phyloP scores from a whole-genome alignment of 345 rosid genomes.

The Gossypium bickii region DNA sequence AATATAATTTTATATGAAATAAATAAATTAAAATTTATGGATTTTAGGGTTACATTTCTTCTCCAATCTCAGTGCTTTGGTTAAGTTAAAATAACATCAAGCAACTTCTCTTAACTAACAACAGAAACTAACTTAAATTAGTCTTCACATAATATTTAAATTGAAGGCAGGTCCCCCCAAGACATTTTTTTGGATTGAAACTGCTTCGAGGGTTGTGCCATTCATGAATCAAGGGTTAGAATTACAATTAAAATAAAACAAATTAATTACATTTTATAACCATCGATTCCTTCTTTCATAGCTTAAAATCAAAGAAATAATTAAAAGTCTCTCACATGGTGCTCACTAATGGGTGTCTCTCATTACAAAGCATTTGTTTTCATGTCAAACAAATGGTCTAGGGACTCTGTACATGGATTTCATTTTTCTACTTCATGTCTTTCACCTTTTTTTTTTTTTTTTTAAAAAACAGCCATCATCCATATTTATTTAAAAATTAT shows the following conservation, averaged over 20 bases:
- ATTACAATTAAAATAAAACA: background rate
- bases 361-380: constrained; percentile 19
- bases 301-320: constrained; percentile 31
- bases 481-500: no score
- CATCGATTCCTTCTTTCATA: background rate
- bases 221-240: constrained; percentile 8
- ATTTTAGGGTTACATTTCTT: background rate
- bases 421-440: background rate
- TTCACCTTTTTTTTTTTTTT: no score
- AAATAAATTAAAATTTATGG: no score
- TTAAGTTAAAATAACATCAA: background rate
- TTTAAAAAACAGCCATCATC: no score
- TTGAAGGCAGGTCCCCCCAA: constrained; percentile 25
- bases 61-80: background rate
- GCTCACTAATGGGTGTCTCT: constrained; percentile 37
- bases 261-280: background rate
- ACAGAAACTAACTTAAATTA: background rate
- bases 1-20: background rate
- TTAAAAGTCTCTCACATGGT: constrained; percentile 29
- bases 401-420: constrained; percentile 35
- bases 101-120: constrained; percentile 8
- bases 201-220: constrained; percentile 16
- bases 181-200: constrained; percentile 2
- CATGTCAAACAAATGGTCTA: constrained; percentile 25
- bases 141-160: background rate